Conservation (phyloP, 2,329 filamentous ascomycete genomes). For the Fusarium clavum region DNA sequence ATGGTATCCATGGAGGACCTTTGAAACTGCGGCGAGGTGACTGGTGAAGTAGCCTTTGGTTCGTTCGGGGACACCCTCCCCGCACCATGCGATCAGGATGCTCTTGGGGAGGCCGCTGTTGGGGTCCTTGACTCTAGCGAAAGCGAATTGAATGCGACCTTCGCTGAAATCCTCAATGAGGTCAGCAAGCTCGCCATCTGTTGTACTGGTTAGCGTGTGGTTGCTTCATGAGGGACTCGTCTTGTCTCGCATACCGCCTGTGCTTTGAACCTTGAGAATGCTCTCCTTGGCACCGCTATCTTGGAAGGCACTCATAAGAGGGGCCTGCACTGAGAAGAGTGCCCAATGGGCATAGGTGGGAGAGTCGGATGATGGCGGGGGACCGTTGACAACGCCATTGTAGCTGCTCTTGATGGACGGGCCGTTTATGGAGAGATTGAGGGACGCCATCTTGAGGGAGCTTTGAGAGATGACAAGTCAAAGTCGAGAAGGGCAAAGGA, state of each 20-base stretch:
- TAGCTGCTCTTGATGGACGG: constrained; percentile 88
- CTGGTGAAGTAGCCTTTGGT: constrained; percentile 99
- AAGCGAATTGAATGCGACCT: constrained; percentile 95
- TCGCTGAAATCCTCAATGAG: constrained; percentile 97
- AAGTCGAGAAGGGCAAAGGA: constrained; percentile 21
- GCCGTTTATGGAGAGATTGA: constrained; percentile 83
- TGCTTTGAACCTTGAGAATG: constrained; percentile 91
- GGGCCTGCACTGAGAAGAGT: constrained; percentile 91
- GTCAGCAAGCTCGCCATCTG: constrained; percentile 91
- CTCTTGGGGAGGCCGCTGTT: constrained; percentile 91
- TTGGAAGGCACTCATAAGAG: constrained; percentile 92
- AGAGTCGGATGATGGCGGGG: constrained; percentile 68
- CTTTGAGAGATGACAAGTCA: constrained; percentile 23
- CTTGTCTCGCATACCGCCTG: constrained; percentile 72
- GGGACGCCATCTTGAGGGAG: constrained; percentile 73
- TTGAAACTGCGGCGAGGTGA: constrained; percentile 88
- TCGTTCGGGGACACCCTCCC: constrained; percentile 95
- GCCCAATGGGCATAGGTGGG: constrained; percentile 93
- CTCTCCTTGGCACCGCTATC: constrained; percentile 89
- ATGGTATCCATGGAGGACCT: constrained; percentile 95
- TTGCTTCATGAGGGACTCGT: background rate
- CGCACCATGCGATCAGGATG: constrained; percentile 95
- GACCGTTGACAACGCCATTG: constrained; percentile 67
- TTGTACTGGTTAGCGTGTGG: constrained; percentile 35
- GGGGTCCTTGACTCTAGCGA: constrained; percentile 94